These are phyloP conservation scores for Phlyctochytrium arcticum DNA, from an alignment of 192 early-diverging fungal genomes.

Conservation along the genomic window DNA sequence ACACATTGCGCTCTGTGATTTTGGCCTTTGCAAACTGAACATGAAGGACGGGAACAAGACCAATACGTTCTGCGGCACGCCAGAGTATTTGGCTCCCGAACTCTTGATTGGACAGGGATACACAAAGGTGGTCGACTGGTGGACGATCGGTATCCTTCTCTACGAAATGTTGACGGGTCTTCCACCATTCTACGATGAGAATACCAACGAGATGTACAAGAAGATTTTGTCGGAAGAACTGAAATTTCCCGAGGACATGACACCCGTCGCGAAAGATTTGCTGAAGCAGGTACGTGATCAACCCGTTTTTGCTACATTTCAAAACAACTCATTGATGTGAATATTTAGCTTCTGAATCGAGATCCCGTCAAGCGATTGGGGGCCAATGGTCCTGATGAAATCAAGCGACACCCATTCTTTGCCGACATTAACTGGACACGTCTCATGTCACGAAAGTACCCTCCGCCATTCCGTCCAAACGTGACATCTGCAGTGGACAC, in stretches of 20 bases:
- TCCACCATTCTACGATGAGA: slow-evolving; percentile 93
- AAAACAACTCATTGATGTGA: not conserved
- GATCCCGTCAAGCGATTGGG: slow-evolving; percentile 81
- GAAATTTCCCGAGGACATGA: slow-evolving; percentile 54
- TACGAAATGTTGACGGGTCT: slow-evolving; percentile 53
- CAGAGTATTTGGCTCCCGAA: slow-evolving; percentile 88
- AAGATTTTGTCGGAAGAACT: slow-evolving; percentile 81
- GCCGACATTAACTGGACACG: slow-evolving; percentile 83
- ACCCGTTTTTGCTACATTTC: not conserved
- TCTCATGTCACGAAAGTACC: slow-evolving; percentile 85
- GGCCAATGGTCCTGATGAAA: slow-evolving; percentile 72
- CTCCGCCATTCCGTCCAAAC: slow-evolving; percentile 49
- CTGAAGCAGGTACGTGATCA: slow-evolving; percentile 35
- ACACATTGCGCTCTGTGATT: slow-evolving; percentile 90
- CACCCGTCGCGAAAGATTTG: slow-evolving; percentile 32
- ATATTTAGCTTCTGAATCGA: slow-evolving; percentile 61
- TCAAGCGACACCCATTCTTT: slow-evolving; percentile 90
- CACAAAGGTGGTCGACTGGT: slow-evolving; percentile 96
- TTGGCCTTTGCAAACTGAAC: slow-evolving; percentile 90
- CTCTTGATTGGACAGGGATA: slow-evolving; percentile 76
- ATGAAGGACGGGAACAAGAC: slow-evolving; percentile 89
- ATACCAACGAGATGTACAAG: slow-evolving; percentile 91
- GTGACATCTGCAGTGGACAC: slow-evolving; percentile 77
- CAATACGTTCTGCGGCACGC: slow-evolving; percentile 90
- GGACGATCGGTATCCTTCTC: slow-evolving; percentile 91